Conservation (phyloP, 2,329 filamentous ascomycete genomes). For the Botrytis fragariae region DNA sequence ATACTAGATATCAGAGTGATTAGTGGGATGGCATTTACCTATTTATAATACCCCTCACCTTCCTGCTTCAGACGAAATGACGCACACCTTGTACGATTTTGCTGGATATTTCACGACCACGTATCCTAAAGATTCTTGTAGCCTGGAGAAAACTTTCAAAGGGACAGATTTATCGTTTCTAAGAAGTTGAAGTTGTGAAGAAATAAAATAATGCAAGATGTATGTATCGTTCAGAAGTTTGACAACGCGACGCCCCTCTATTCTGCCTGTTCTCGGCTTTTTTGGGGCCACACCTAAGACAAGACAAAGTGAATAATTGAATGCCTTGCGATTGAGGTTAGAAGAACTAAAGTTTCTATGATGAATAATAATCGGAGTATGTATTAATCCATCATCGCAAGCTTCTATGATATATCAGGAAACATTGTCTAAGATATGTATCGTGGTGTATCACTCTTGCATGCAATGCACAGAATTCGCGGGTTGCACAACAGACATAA, state of each 20-base stretch:
- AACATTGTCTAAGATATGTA: background rate
- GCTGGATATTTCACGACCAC: slow-evolving; percentile 14
- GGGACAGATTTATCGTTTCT: slow-evolving; percentile 13
- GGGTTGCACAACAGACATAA: background rate
- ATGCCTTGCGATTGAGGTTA: slow-evolving; percentile 16
- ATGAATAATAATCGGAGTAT: background rate
- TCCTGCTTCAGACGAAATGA: slow-evolving; percentile 17
- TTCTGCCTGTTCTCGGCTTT: slow-evolving; percentile 17
- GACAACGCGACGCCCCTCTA: slow-evolving; percentile 18
- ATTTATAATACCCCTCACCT: slow-evolving; percentile 21
- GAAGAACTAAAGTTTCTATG: background rate
- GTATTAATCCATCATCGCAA: background rate
- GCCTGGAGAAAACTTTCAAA: background rate
- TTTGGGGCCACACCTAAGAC: background rate
- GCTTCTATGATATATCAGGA: background rate
- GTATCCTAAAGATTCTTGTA: slow-evolving; percentile 8
- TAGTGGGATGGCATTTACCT: slow-evolving; percentile 19
- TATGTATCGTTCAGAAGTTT: slow-evolving; percentile 8
- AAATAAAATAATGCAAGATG: slow-evolving; percentile 5
- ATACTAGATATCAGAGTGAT: slow-evolving; percentile 12
- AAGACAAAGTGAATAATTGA: background rate
- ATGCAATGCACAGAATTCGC: background rate
- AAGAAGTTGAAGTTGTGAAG: background rate
- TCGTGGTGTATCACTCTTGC: background rate
- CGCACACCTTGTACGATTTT: slow-evolving; percentile 12